These are phyloP conservation scores for Mrakia frigida DNA, from an alignment of 768 basidiomycete genomes.

Conservation along the genomic window DNA sequence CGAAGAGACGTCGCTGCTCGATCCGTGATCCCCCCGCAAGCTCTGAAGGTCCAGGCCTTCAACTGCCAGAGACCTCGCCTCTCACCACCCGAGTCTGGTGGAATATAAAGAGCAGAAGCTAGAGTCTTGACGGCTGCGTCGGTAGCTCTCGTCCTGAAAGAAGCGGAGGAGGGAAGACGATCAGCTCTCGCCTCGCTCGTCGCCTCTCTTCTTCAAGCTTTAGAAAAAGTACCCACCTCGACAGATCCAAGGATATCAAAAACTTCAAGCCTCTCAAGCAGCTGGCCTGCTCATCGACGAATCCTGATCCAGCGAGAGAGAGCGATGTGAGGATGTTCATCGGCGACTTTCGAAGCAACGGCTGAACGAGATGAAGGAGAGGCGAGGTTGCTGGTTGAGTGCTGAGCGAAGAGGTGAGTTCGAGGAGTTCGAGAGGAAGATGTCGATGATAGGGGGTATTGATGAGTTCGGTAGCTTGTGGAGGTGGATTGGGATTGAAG, in stretches of 20 bases:
- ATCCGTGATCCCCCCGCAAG: background rate
- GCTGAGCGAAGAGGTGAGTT: background rate
- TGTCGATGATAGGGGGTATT: background rate
- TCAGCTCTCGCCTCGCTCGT: background rate
- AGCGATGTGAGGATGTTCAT: conserved; percentile 8
- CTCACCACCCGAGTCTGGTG: background rate
- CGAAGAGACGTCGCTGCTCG: background rate
- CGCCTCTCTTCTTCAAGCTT: too few species aligned
- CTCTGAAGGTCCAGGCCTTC: background rate
- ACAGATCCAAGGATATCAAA: background rate
- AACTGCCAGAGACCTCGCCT: conserved; percentile 6
- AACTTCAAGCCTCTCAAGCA: background rate
- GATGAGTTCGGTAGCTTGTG: background rate
- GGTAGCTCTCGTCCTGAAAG: background rate
- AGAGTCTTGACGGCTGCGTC: background rate
- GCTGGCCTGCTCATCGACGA: background rate
- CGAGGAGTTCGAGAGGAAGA: background rate
- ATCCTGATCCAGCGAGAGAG: background rate
- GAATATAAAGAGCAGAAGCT: background rate
- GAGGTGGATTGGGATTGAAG: background rate
- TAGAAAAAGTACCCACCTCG: background rate
- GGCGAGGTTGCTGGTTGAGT: background rate
- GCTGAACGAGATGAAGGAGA: background rate
- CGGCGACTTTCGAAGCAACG: background rate
- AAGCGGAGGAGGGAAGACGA: background rate